Base-by-base conservation (phyloP, 2,329 filamentous ascomycete genomes). In the Tolypocladium paradoxum region DNA sequence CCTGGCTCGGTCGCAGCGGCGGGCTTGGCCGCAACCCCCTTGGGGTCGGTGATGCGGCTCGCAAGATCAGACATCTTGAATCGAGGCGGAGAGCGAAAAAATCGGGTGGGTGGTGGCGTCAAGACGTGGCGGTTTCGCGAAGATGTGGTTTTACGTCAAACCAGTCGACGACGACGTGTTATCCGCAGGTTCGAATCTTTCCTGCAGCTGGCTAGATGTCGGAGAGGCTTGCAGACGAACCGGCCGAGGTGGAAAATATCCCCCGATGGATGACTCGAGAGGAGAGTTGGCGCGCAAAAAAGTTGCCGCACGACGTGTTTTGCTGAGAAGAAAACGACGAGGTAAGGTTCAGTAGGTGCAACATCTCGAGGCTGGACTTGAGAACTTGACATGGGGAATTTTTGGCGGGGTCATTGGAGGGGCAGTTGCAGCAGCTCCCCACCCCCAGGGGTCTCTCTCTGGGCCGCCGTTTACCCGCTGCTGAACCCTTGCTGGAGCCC, bases 11-110 rank as follows among this genome's bases (percentile, higher is more conserved):
- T 4, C 2, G 34, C 38, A 14, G 9, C 49, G 31, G 61, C 54
- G 31, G 62, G 57, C 31, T 50, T 46, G 16, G 35, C 11, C 29
- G 34, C 46, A 27, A 54, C 61, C 52, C 65, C 68, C 20, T 68
- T 68, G 4, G 76, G 75, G 53, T 74, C 68, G 22, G 75, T 76
- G 61, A 77, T 76, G 57, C 75, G 75, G 62, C 73, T 77, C 48
- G 76, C 76, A 45, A 78, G 72, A 60, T 77, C 75, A 52, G 75
- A 67, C 75, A 77, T 77, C 20, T 52, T 62, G 59, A 33, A 47
- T 36, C 29, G 40, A 31, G 24, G 27, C 24, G 27, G 27, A 5
- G 18, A 45, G 27, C 7, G 43, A 5, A 16, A 16, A 20, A 18
- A 27, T n/a, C 18, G n/a, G 4, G 18, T n/a, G 14, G 27, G 27